These are phyloP conservation scores for Mallotus repandus DNA, from an alignment of 441 rosid genomes.

Conservation along the genomic window DNA sequence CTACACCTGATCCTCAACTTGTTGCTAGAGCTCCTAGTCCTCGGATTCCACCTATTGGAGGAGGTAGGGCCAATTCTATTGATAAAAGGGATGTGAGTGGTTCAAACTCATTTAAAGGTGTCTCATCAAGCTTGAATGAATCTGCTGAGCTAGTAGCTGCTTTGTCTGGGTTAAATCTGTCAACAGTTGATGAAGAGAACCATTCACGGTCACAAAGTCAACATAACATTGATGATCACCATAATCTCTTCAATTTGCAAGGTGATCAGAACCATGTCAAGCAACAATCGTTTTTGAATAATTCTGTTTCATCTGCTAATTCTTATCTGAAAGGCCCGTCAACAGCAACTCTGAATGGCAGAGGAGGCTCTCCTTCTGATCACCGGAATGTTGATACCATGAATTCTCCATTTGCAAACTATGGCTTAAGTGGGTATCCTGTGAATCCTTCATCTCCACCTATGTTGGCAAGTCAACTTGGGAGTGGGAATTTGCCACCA, in stretches of 20 bases:
- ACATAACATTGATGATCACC: slow-evolving; percentile 37
- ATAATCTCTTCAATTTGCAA: slow-evolving; percentile 38
- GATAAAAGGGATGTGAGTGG: slow-evolving; percentile 44
- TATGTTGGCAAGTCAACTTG: slow-evolving; percentile 47
- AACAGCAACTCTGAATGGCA: slow-evolving; percentile 34
- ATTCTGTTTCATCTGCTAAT: slow-evolving; percentile 29
- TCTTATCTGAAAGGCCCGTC: slow-evolving; percentile 40
- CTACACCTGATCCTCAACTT: slow-evolving; percentile 66
- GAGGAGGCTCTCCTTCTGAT: slow-evolving; percentile 44
- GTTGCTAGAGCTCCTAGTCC: slow-evolving; percentile 62
- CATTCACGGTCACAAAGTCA: slow-evolving; percentile 30
- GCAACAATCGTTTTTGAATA: slow-evolving; percentile 34
- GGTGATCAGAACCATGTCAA: slow-evolving; percentile 37
- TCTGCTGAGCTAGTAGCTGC: slow-evolving; percentile 53
- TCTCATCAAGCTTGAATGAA: slow-evolving; percentile 39
- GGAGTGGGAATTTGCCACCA: slow-evolving; percentile 50
- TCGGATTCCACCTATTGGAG: slow-evolving; percentile 56
- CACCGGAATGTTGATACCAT: slow-evolving; percentile 33
- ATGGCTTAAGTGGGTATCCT: slow-evolving; percentile 42
- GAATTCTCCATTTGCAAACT: slow-evolving; percentile 43
- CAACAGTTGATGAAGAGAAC: slow-evolving; percentile 40
- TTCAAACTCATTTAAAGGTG: slow-evolving; percentile 40
- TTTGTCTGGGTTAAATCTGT: slow-evolving; percentile 63
- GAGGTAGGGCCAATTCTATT: slow-evolving; percentile 44
- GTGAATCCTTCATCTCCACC: slow-evolving; percentile 48